These are phyloP conservation scores for Hortiboletus flavorubellus DNA, from an alignment of 768 basidiomycete genomes.

Conservation along the genomic window DNA sequence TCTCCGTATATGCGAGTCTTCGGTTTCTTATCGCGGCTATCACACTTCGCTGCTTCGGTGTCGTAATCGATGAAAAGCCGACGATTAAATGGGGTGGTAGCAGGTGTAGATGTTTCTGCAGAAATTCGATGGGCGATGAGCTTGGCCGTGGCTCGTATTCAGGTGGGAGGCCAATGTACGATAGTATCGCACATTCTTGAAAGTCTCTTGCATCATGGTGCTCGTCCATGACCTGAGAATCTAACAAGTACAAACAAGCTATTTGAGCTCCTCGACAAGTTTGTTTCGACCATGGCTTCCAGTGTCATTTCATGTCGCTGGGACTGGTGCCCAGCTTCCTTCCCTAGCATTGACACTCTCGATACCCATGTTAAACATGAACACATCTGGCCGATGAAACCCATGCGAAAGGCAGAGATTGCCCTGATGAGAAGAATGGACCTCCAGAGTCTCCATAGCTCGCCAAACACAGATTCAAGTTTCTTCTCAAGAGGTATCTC, in stretches of 20 bases:
- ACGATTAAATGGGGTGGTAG: constrained; percentile 64
- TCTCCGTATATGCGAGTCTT: constrained; percentile 58
- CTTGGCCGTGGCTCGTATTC: constrained; percentile 62
- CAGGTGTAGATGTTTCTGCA: constrained; percentile 52
- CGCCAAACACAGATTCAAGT: constrained; percentile 9
- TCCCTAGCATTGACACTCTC: constrained; percentile 37
- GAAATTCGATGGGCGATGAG: constrained; percentile 58
- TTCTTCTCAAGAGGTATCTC: constrained; percentile 19
- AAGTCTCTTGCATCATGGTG: constrained; percentile 3
- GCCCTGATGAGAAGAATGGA: constrained; percentile 36
- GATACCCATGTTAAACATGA: constrained; percentile 44
- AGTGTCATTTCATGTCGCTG: constrained; percentile 42
- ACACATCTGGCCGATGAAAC: constrained; percentile 43
- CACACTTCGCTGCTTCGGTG: constrained; percentile 62
- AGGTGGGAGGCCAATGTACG: constrained; percentile 54
- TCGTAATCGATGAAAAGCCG: constrained; percentile 41
- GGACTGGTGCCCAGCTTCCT: constrained; percentile 51
- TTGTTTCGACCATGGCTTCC: constrained; percentile 6
- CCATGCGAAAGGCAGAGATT: constrained; percentile 46
- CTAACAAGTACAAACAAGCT: constrained; percentile 23
- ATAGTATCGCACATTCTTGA: constrained; percentile 32
- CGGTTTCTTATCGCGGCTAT: constrained; percentile 70
- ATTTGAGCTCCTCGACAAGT: not conserved
- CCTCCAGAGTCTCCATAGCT: constrained; percentile 33
- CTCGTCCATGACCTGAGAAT: not conserved